A percentile compares a stretch with the other conserved stretches of the same genome.
Evolutionary conservation across 2,329 filamentous ascomycete species (phyloP).

Genomic region (Peltaster fructicola): DNA sequence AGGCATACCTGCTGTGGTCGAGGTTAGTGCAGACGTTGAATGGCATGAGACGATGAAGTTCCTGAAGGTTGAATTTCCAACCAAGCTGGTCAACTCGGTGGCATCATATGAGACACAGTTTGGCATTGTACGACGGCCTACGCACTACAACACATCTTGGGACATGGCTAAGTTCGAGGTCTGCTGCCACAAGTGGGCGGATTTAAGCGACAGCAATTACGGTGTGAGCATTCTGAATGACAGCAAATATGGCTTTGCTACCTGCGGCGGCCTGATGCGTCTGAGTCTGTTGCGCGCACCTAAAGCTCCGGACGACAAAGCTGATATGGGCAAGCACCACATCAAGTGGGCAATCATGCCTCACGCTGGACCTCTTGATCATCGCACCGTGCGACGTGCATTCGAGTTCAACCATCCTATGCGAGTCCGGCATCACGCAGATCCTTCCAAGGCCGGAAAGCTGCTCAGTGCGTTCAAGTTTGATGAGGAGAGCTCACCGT

Average conservation of each 20-base stretch:
- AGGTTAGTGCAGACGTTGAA: slow-evolving; percentile 73
- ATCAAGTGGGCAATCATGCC: slow-evolving; percentile 87
- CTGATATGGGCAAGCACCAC: slow-evolving; percentile 70
- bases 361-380: slow-evolving; percentile 54
- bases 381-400: slow-evolving; percentile 61
- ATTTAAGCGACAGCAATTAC: slow-evolving; percentile 73
- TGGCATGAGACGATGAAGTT: slow-evolving; percentile 97
- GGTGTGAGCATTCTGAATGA: slow-evolving; percentile 90
- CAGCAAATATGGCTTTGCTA: slow-evolving; percentile 91
- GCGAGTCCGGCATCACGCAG: slow-evolving; percentile 29
- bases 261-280: slow-evolving; percentile 74
- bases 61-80: slow-evolving; percentile 95
- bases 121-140: slow-evolving; percentile 72
- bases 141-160: slow-evolving; percentile 96
- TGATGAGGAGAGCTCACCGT: slow-evolving; percentile 15
- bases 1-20: slow-evolving; percentile 56
- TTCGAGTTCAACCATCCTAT: slow-evolving; percentile 84
- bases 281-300: slow-evolving; percentile 70
- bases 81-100: slow-evolving; percentile 77
- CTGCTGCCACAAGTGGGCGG: slow-evolving; percentile 87
- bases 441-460: slow-evolving; percentile 11
- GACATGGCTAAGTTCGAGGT: slow-evolving; percentile 98
- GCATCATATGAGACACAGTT: slow-evolving; percentile 93
- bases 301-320: slow-evolving; percentile 83
- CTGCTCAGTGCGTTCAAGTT: slow-evolving; percentile 45